Base-by-base conservation (phyloP, 2,329 filamentous ascomycete species). In the Acrodontium crateriforme region DNA sequence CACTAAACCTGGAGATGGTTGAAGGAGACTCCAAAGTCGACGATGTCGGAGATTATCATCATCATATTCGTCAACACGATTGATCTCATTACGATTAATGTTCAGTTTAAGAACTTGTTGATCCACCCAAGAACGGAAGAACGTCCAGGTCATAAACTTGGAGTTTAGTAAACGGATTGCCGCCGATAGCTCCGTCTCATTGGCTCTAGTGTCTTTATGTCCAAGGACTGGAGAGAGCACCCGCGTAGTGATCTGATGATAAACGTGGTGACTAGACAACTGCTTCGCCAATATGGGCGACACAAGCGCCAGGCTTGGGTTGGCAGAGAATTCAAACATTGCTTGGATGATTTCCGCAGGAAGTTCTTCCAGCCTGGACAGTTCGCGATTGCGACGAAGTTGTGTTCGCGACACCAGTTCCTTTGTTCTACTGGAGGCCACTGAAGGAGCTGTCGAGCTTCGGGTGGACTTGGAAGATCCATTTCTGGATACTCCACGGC, bases 261-360 rank as follows among this genome's bases (percentile, higher is more conserved):
- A 45, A 8, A 50, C 29, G 21, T 48, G 42, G 9, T 39, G 34
- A 24, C 45, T 46, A 6, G 44, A 44, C n/a, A 55, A 41, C 30
- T 49, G 43, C 3, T 27, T 21, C 13, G 37, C 36, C 13, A 55
- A 30, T 9, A 35, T 30, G 5, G 40, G 32, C 10, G 50, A 53
- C 6, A 44, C 43, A 13, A 46, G 20, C 3, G 50, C 45, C 6
- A 55, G 35, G 18, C 46, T 41, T 18, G 49, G 27, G 25, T 52
- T 55, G 16, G 33, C 39, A 13, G 42, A 44, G 17, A 36, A 39
- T 9, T 45, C 35, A 25, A 54, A 55, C 18, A 55, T 53, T 12
- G 38, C 30, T 28, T 54, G 48, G 17, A 53, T 24, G 9, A 55
- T 41, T 29, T 55, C 52, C 5, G 42, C 41, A n/a, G 52, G 52